Evolutionary conservation across 176 grass and related monocot species (phyloP).

Genomic region (Pontederia crassipes): DNA sequence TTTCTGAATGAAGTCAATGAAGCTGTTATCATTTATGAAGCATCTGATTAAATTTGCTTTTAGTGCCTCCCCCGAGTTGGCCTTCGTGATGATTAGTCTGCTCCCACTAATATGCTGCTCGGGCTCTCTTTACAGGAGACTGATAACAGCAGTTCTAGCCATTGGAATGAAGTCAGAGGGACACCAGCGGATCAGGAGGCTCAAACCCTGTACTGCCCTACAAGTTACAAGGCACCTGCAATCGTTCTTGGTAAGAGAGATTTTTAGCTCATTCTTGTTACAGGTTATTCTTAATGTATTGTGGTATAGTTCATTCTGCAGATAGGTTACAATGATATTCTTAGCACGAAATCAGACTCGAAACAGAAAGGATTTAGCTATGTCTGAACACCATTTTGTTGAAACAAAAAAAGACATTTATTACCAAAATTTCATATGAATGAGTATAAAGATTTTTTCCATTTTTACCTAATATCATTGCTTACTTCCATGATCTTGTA

Average conservation of each 20-base stretch:
- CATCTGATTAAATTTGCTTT: too few species aligned
- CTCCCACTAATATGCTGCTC: too few species aligned
- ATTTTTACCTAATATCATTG: background rate
- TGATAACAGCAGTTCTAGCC: background rate
- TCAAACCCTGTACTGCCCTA: slow-evolving; percentile 21
- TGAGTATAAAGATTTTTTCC: background rate
- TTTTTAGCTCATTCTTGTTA: slow-evolving; percentile 2
- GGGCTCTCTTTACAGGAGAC: too few species aligned
- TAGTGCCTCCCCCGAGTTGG: too few species aligned
- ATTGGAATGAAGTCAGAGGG: slow-evolving; percentile 4
- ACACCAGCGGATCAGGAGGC: slow-evolving; percentile 6
- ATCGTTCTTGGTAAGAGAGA: slow-evolving; percentile 54
- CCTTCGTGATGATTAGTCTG: too few species aligned
- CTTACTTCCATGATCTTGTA: slow-evolving; percentile 11
- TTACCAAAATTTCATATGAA: background rate
- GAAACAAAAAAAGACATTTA: background rate
- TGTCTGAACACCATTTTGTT: too few species aligned
- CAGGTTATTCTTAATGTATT: background rate
- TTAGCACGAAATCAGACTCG: background rate
- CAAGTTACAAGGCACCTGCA: slow-evolving; percentile 56
- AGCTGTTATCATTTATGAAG: too few species aligned
- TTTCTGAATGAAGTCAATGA: too few species aligned
- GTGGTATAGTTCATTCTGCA: background rate
- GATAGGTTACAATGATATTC: background rate
- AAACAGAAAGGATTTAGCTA: too few species aligned